Evolutionary conservation across 805 yeast species (phyloP).

Genomic region (Zygoascus flipseniorum): DNA sequence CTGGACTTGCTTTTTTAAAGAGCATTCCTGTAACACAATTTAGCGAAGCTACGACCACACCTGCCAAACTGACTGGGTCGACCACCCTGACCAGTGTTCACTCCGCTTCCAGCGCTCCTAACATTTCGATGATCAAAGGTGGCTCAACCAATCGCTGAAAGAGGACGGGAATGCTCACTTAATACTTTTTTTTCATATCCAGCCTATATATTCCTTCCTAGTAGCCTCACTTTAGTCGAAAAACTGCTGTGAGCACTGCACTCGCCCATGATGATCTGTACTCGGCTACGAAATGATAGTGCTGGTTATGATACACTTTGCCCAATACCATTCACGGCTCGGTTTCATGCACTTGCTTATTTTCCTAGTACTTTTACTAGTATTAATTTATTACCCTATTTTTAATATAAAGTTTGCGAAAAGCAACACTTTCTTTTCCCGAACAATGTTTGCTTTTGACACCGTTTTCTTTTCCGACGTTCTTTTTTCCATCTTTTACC

Average conservation of each 20-base stretch:
- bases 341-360: neutral
- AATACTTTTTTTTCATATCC: too few relatives aligned
- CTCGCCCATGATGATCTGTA: too few relatives aligned
- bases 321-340: neutral
- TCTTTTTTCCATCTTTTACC: neutral
- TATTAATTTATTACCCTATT: neutral
- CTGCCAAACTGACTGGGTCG: neutral
- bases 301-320: neutral
- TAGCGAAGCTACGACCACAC: neutral
- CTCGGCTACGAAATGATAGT: too few relatives aligned
- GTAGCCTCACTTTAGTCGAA: too few relatives aligned
- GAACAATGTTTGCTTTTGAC: neutral
- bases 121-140: too few relatives aligned
- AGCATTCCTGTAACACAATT: neutral
- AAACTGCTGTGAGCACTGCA: too few relatives aligned
- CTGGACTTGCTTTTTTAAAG: neutral
- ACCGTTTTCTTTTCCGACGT: neutral
- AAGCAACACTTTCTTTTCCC: neutral
- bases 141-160: too few relatives aligned
- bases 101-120: too few relatives aligned
- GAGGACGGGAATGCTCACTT: too few relatives aligned
- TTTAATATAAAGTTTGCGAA: neutral
- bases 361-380: neutral
- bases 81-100: too few relatives aligned
- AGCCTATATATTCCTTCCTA: too few relatives aligned